Evolutionary conservation across 2,329 filamentous ascomycete species (phyloP), one percentile per base, ranked within the genome.

Genomic region (Neofusicoccum ribis): DNA sequence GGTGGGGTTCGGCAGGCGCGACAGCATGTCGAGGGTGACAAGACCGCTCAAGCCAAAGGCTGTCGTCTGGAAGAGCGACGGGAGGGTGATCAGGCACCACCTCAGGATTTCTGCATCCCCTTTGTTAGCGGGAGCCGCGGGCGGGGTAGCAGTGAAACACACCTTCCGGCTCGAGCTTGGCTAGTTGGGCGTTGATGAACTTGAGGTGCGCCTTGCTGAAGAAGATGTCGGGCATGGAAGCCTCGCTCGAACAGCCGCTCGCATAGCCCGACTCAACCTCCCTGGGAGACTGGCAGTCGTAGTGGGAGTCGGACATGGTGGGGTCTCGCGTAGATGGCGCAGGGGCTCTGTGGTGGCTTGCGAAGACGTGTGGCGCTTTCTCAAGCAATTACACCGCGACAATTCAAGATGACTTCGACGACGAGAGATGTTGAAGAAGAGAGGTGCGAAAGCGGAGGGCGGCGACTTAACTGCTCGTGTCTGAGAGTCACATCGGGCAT

Each of bases 51-150:
- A 74, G 63, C 82, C 82, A 71, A 84, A 83, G 17, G 82, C 81
- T 4, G 82, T 83, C 3, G 81, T 83, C 69, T 84, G 82, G 69
- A 77, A 97, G 50, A 98, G 87, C 76, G 90, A 90, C 73, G 95
- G 95, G 72, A 99, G 90, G 72, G 94, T 90, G 72, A 91, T 89
- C 76, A 94, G 91, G 84, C 90, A 92, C 91, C 96, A 97, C 80
- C 89, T 90, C 67, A 99, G 86, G 72, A 98, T 90, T 69, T 97
- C 94, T 85, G 44, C 50, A 43, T 51, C 7, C 54, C 52, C 34
- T 11, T 62, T 49, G 67, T 77, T 69, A 77, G 78, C 67, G 34
- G 27, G 36, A 61, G 67, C 54, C 71, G 67, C 60, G 20, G 63
- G 68, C 65, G 63, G 67, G 52, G 34, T 37, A 67, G 67, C 54